phyloP scores from a whole-genome alignment of 2,329 filamentous ascomycete genomes.

The Fusarium heterosporum region DNA sequence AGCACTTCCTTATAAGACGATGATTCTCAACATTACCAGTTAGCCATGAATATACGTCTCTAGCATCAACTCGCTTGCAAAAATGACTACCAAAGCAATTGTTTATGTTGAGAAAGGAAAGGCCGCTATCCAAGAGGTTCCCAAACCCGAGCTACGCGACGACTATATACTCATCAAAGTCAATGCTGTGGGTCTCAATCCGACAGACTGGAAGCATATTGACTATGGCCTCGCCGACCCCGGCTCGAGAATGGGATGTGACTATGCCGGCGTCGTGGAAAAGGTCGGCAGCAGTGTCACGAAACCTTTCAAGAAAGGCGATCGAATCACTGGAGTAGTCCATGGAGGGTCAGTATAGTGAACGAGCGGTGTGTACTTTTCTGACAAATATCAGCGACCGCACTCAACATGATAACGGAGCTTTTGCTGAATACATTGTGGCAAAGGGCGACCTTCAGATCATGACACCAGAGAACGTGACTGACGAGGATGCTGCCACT shows the following conservation, averaged over 20 bases:
- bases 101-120: constrained; percentile 18
- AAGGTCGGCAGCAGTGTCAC: constrained; percentile 56
- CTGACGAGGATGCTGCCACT: constrained; percentile 60
- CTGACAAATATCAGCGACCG: constrained; percentile 2
- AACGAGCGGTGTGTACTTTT: neutral
- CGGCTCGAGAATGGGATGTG: constrained; percentile 53
- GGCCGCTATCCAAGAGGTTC: constrained; percentile 4
- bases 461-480: constrained; percentile 55
- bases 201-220: constrained; percentile 52
- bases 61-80: neutral
- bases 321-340: constrained; percentile 53
- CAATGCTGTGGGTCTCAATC: constrained; percentile 51
- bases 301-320: constrained; percentile 57
- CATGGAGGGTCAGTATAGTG: constrained; percentile 16
- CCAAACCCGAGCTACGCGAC: constrained; percentile 21
- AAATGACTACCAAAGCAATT: constrained; percentile 20
- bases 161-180: constrained; percentile 50
- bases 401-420: constrained; percentile 48
- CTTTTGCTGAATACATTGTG: constrained; percentile 56
- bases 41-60: neutral
- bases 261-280: constrained; percentile 62
- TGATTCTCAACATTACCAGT: neutral
- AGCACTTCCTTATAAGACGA: neutral
- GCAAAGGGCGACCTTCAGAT: constrained; percentile 56
- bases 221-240: constrained; percentile 19